phyloP scores from a whole-genome alignment of 192 early-diverging fungal genomes.

The Diversispora epigaea region DNA sequence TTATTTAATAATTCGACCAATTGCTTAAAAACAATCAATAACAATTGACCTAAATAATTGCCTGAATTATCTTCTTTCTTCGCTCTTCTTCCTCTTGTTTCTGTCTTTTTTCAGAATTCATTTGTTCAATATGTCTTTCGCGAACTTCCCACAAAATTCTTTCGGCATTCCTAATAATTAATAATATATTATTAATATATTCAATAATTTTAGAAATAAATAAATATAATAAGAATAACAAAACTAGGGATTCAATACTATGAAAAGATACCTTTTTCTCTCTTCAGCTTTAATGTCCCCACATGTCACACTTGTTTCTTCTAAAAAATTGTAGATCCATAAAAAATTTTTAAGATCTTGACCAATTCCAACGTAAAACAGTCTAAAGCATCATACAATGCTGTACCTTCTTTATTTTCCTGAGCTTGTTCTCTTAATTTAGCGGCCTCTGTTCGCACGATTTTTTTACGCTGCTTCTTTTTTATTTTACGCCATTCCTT shows the following conservation, averaged over 20 bases:
- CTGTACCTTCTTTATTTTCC: neutral
- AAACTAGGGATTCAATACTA: neutral
- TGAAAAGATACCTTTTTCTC: constrained; percentile 15
- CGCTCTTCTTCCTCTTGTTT: constrained; percentile 28
- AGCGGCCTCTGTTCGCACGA: constrained; percentile 5
- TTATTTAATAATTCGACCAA: neutral
- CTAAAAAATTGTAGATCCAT: no score
- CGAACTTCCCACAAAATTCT: constrained; percentile 34
- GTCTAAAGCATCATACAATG: neutral
- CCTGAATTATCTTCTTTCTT: constrained; percentile 35
- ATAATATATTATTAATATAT: neutral
- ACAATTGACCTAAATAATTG: neutral
- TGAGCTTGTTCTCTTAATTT: neutral
- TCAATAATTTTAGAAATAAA: neutral
- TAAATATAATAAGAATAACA: neutral
- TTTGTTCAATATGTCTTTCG: constrained; percentile 30
- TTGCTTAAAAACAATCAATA: neutral
- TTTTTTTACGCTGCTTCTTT: constrained; percentile 28
- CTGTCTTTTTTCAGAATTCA: constrained; percentile 22
- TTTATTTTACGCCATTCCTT: constrained; percentile 18
- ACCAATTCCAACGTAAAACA: neutral
- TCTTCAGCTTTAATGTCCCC: constrained; percentile 6
- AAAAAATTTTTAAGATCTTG: neutral
- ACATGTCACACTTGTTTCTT: no score
- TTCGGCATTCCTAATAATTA: constrained; percentile 12